A percentile compares a stretch with the other conserved stretches of the same genome.
Evolutionary conservation across 768 basidiomycete genomes (phyloP).

Genomic region (Paxillus ammoniavirescens): DNA sequence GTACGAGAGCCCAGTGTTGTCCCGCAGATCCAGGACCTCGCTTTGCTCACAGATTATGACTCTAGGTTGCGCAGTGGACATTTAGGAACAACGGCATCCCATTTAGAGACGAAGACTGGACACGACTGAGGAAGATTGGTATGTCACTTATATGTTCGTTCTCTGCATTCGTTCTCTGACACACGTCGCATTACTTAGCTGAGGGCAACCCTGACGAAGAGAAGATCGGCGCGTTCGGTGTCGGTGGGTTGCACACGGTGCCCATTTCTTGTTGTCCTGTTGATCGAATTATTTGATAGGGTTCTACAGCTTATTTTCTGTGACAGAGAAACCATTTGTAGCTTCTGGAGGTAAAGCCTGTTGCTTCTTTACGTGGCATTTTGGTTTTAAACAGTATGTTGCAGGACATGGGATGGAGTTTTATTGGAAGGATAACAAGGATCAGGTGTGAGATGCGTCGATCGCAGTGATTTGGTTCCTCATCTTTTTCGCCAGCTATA

Average conservation of each 20-base stretch:
- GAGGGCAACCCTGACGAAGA: conserved; percentile 94
- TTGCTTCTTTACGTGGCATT: background rate
- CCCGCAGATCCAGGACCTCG: background rate
- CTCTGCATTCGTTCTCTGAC: background rate
- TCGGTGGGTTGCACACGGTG: conserved; percentile 43
- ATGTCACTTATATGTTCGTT: conserved; percentile 9
- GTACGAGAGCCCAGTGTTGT: conserved; percentile 33
- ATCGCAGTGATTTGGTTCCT: background rate
- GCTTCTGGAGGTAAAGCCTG: conserved; percentile 59
- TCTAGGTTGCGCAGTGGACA: conserved; percentile 71
- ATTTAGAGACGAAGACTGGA: conserved; percentile 91
- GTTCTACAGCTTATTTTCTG: conserved; percentile 77
- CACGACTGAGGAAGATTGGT: conserved; percentile 86
- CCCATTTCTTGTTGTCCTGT: background rate
- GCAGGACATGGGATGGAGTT: conserved; percentile 91
- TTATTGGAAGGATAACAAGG: conserved; percentile 93
- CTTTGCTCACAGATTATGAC: background rate
- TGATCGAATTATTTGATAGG: conserved; percentile 31
- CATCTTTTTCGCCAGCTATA: conserved; percentile 52
- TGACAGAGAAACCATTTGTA: conserved; percentile 77
- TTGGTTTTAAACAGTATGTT: conserved; percentile 18
- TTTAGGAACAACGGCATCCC: conserved; percentile 84
- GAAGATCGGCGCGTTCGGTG: conserved; percentile 93
- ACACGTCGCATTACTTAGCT: conserved; percentile 39
- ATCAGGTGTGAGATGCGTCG: conserved; percentile 52